Evolutionary conservation across 257 asterid species (phyloP), one percentile per base, ranked within the genome.

Genomic region (Przewalskia tangutica): DNA sequence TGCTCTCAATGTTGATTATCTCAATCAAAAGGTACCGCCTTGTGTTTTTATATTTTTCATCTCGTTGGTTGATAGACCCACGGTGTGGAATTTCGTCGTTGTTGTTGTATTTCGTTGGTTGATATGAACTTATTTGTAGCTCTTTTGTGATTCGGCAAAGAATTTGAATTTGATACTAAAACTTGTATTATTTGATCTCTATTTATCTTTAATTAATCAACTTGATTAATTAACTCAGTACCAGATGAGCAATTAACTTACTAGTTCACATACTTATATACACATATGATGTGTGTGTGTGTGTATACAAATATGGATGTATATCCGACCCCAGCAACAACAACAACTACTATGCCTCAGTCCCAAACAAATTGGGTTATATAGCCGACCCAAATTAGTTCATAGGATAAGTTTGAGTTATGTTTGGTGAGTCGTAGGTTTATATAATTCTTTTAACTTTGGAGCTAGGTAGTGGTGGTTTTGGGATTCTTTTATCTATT

Each of bases 1-100:
- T 14, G 98, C 98, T 38, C 85, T 96, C 14, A 96, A 94, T 87
- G 99, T 96, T 12, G 98, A 94, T 82, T 93, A 94, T 84, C 87
- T 96, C 66, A 96, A 94, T 88, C 94, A 89, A 82, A 91, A 94
- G 99, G 99, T 96, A 9, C 55, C 8, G 10, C 3, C 44, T 20
- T 59, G 27, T 58, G 7, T 38, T 18, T 38, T 77, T n/a, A 0
- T 1, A 27, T 27, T 27, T 27, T 27, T 27, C 32, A 27, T 27
- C n/a, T n/a, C n/a, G n/a, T n/a, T n/a, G n/a, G n/a, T n/a, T n/a
- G n/a, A n/a, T n/a, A n/a, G n/a, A n/a, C n/a, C n/a, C n/a, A n/a
- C n/a, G n/a, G n/a, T n/a, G n/a, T n/a, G n/a, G n/a, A n/a, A n/a
- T n/a, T n/a, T n/a, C n/a, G n/a, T n/a, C n/a, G n/a, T n/a, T n/a